Evolutionary conservation across 2,329 filamentous ascomycete genomes (phyloP), one percentile per base, ranked within the genome.

Genomic region (Stylonectria norvegica): DNA sequence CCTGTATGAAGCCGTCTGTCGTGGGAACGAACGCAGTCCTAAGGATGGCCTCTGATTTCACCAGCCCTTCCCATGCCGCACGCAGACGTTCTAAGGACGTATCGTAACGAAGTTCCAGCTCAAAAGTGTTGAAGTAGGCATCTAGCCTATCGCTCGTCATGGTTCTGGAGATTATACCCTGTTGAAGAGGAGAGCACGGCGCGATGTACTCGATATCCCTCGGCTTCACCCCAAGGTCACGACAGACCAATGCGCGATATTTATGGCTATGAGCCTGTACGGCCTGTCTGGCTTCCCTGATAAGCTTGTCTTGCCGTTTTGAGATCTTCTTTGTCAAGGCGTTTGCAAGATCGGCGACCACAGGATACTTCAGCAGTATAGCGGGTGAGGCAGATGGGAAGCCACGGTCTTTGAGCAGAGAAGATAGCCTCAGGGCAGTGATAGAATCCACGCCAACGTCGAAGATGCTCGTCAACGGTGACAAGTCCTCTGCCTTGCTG

Each of bases 401-500:
- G 0, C 87, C 86, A 2, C 68, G 68, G 3, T 73, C 69, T 50
- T 80, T 86, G 11, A 96, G 67, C 10, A 72, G 62, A 5, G 75
- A 72, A 1, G 85, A 75, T 20, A 96, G 73, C 6, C 80, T 75
- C 32, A 94, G 81, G 0, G 84, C 86, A 0, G 87, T 89, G 12
- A 96, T 89, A 0, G 90, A 96, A 55, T 95, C 91, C 17, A 96
- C 72, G 0, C 90, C 91, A 2, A 95, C 69, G 48, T 95, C 88
- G 52, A 93, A 95, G 14, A 95, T 78, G 44, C 81, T 95, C 0
- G 81, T 80, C 1, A 66, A 69, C 3, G 73, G 66, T 1, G 62
- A 66, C 3, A 87, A 66, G 0, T 67, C 63, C 0, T 64, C 55
- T 3, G 57, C 38, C 1, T 69, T 57, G 2, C 78, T 47, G 0